Evolutionary conservation across 164 flowering plant genomes (phyloP), one percentile per base, ranked within the genome.

Genomic region (Macadamia integrifolia): DNA sequence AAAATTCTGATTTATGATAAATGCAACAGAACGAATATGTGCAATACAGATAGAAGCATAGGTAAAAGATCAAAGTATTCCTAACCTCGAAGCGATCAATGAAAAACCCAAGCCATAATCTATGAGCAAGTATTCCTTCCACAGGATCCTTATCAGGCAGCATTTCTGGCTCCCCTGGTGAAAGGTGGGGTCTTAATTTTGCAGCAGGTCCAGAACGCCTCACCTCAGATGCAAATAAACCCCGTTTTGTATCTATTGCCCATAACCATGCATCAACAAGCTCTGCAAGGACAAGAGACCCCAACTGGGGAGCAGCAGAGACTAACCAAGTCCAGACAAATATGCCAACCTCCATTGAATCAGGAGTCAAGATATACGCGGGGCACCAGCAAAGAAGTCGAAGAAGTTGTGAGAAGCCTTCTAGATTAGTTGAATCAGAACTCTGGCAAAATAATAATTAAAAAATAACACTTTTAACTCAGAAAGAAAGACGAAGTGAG

Each of bases 311-410:
- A 56, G 98, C 98, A 80, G 98, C 96, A 64, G 98, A 91, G 69
- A 95, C 97, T 70, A 95, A 78, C 99, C 98, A 95, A 35, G 98
- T 92, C 98, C 99, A 95, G 67, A 95, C 80, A 71, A 84, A 95
- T 68, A 92, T 88, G 68, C 98, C 99, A 60, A 98, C 89, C 74
- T 95, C 99, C 92, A 95, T 88, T n/a, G 97, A 95, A 77, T 95
- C 91, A 2, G 84, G 83, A 23, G 99, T 91, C 57, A 89, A 88
- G 73, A 92, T 89, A 71, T 95, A 95, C 58, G 99, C 98, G 62
- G 98, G 99, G 80, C 98, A 92, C 98, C 99, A 95, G 83, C 99
- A 95, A 72, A 95, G 93, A 75, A 95, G 98, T 15, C 98, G 88
- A 61, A 95, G 71, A 66, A 95, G 88, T 73, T 91, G 99, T 12